Conservation (phyloP, 768 basidiomycete genomes). For the Collybiopsis luxurians region DNA sequence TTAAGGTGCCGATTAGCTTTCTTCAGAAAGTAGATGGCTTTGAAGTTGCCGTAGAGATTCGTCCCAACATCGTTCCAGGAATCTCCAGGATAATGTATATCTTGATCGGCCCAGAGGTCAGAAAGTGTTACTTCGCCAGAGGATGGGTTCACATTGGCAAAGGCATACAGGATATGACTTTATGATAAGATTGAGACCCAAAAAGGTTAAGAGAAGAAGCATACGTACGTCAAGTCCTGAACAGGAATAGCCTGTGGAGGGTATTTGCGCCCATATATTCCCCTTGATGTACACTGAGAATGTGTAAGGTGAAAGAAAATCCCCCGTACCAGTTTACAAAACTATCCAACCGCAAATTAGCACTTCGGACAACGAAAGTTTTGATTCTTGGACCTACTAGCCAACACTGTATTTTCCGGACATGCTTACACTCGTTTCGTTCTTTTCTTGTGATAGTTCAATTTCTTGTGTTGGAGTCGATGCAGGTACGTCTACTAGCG, state of each 20-base stretch:
- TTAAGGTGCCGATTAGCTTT: constrained; percentile 80
- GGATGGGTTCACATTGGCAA: constrained; percentile 83
- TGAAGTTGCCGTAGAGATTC: constrained; percentile 95
- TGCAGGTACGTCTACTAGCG: constrained; percentile 5
- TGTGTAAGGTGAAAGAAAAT: background rate
- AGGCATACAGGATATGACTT: constrained; percentile 90
- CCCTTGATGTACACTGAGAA: constrained; percentile 46
- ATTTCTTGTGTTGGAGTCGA: background rate
- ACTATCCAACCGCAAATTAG: no score
- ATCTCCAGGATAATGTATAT: constrained; percentile 95
- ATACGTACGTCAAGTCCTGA: constrained; percentile 78
- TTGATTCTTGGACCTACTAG: constrained; percentile 80
- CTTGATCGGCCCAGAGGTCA: constrained; percentile 93
- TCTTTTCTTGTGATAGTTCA: constrained; percentile 7
- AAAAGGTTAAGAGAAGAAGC: background rate
- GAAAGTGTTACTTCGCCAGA: constrained; percentile 86
- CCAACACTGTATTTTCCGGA: constrained; percentile 74
- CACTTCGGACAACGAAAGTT: no score
- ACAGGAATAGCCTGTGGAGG: constrained; percentile 82
- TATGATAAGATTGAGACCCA: constrained; percentile 5
- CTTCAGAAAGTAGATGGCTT: constrained; percentile 90
- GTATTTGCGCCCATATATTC: constrained; percentile 93
- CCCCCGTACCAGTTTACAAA: constrained; percentile 70
- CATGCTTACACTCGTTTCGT: constrained; percentile 22
- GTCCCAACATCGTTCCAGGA: constrained; percentile 90